phyloP scores from a whole-genome alignment of 768 basidiomycete species.

The Calocera viscosa region DNA sequence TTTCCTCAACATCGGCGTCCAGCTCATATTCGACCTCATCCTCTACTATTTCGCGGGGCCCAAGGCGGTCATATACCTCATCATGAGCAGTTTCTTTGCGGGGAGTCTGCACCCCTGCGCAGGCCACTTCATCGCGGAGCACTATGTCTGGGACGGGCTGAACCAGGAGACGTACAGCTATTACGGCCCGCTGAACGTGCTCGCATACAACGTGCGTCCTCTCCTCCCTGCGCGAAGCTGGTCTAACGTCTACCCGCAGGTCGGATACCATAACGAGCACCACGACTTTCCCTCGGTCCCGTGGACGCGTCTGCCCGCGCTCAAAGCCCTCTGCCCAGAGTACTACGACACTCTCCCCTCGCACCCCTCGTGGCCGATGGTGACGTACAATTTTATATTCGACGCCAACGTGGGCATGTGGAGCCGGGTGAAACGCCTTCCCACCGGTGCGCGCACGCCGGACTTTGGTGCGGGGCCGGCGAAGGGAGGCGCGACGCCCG shows the following conservation, averaged over 20 bases:
- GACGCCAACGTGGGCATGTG: slow-evolving; percentile 81
- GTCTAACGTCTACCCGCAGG: slow-evolving; percentile 35
- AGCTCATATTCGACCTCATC: slow-evolving; percentile 60
- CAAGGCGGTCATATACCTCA: slow-evolving; percentile 53
- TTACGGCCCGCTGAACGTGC: slow-evolving; percentile 77
- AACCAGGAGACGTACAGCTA: slow-evolving; percentile 95
- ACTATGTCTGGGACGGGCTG: slow-evolving; percentile 86
- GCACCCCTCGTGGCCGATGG: slow-evolving; percentile 90
- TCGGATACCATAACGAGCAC: slow-evolving; percentile 98
- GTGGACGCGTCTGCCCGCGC: slow-evolving; percentile 82
- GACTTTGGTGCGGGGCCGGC: background rate
- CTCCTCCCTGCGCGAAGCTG: background rate
- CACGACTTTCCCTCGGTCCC: slow-evolving; percentile 96
- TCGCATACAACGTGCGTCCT: slow-evolving; percentile 79
- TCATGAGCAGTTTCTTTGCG: slow-evolving; percentile 88
- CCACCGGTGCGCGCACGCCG: slow-evolving; percentile 13
- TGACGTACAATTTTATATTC: slow-evolving; percentile 86
- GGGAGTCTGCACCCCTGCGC: slow-evolving; percentile 92
- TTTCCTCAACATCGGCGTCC: slow-evolving; percentile 53
- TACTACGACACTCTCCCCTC: slow-evolving; percentile 80
- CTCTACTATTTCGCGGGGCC: slow-evolving; percentile 41
- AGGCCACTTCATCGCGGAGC: slow-evolving; percentile 96
- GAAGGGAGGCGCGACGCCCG: background rate
- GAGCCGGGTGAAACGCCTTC: slow-evolving; percentile 62
- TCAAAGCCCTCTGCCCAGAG: slow-evolving; percentile 75